These are phyloP conservation scores for Fusarium pseudoanthophilum DNA, from an alignment of 2,329 filamentous ascomycete species.

Conservation along the genomic window DNA sequence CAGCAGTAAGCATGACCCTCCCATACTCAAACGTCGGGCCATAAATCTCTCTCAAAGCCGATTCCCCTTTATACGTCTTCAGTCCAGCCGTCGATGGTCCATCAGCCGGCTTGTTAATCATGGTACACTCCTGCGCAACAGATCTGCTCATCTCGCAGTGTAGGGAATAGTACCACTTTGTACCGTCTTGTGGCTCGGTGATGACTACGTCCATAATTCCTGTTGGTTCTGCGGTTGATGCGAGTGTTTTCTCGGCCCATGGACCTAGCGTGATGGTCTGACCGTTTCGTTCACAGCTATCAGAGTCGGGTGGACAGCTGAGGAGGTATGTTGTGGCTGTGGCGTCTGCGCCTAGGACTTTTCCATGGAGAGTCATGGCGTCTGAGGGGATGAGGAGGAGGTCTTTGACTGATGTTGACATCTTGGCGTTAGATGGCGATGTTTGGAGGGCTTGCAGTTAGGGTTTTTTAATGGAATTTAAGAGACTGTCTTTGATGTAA, in stretches of 20 bases:
- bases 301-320: neutral
- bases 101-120: neutral
- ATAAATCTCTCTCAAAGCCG: neutral
- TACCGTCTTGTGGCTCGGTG: neutral
- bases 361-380: neutral
- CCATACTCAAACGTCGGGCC: neutral
- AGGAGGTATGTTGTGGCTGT: conserved; percentile 1
- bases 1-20: neutral
- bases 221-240: neutral
- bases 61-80: neutral
- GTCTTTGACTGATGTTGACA: conserved; percentile 1
- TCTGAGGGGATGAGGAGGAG: neutral
- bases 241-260: neutral
- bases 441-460: accelerated
- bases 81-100: neutral
- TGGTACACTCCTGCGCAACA: neutral
- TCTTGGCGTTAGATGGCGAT: neutral
- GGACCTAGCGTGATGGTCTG: neutral
- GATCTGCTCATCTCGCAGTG: neutral
- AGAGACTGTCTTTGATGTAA: too few relatives aligned
- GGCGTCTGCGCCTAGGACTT: neutral
- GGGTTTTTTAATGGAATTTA: accelerated
- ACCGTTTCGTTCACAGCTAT: accelerated
- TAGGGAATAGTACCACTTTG: neutral
- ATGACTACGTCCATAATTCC: neutral